Evolutionary conservation across 169 alveolate genomes (phyloP).

Genomic region (Plasmodium knowlesi): DNA sequence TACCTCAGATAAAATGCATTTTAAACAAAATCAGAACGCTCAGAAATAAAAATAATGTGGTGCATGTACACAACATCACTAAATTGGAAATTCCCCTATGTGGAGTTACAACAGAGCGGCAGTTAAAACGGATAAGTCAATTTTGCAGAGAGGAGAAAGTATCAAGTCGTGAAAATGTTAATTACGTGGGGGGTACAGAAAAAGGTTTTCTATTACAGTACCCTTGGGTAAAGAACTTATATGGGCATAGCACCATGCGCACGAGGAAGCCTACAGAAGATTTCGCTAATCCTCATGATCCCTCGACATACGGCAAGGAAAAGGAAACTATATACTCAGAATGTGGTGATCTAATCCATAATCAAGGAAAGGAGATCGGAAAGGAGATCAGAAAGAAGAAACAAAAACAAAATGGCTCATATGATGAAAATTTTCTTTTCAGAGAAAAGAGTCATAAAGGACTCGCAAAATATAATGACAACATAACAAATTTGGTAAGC

Average conservation of each 20-base stretch:
- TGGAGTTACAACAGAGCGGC: neutral
- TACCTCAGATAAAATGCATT: constrained; percentile 33
- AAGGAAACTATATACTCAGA: neutral
- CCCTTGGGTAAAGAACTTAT: neutral
- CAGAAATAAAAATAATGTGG: constrained; percentile 3
- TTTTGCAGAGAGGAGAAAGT: neutral
- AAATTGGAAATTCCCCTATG: neutral
- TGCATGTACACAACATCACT: constrained; percentile 18
- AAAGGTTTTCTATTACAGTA: neutral
- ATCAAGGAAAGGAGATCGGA: neutral
- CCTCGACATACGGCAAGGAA: neutral
- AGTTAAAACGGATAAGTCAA: neutral
- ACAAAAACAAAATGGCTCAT: neutral
- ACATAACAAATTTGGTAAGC: constrained; percentile 17
- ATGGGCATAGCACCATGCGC: neutral
- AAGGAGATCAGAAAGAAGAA: neutral
- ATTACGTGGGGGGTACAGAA: neutral
- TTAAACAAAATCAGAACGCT: constrained; percentile 7
- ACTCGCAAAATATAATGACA: neutral
- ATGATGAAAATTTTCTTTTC: constrained; percentile 17
- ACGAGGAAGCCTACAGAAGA: neutral
- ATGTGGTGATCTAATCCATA: neutral
- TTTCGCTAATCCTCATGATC: neutral
- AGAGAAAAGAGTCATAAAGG: constrained; percentile 2
- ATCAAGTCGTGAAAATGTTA: neutral